These are phyloP conservation scores for Cucumis hystrix DNA, from an alignment of 306 rosid genomes.

Conservation along the genomic window DNA sequence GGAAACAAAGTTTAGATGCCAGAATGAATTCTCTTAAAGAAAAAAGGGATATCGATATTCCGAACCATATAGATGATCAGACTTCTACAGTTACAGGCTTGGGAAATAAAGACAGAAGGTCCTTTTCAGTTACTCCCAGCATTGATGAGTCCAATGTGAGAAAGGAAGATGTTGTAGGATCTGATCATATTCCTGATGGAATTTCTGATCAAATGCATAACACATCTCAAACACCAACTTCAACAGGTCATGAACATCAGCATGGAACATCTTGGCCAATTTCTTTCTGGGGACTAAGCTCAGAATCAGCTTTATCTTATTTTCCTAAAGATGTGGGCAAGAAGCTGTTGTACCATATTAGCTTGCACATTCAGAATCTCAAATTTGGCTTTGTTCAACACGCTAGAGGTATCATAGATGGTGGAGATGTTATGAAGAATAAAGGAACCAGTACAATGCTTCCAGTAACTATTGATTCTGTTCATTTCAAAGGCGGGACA, in stretches of 20 bases:
- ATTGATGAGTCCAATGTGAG: constrained; percentile 14
- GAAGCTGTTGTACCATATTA: constrained; percentile 24
- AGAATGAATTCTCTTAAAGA: constrained; percentile 13
- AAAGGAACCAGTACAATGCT: constrained; percentile 36
- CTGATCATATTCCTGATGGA: constrained; percentile 15
- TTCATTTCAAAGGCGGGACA: constrained; percentile 68
- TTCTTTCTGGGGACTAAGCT: constrained; percentile 25
- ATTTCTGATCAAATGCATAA: constrained; percentile 17
- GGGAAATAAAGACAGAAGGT: constrained; percentile 15
- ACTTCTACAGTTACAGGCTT: constrained; percentile 4
- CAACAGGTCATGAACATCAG: constrained; percentile 16
- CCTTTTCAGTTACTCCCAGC: constrained; percentile 16
- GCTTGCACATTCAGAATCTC: constrained; percentile 34
- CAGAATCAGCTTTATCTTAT: constrained; percentile 29
- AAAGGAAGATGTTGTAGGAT: constrained; percentile 22
- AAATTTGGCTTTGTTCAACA: constrained; percentile 28
- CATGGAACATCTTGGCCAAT: constrained; percentile 18
- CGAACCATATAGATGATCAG: constrained; percentile 12
- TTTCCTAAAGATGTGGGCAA: constrained; percentile 31
- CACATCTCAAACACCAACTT: constrained; percentile 23
- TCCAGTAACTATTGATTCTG: constrained; percentile 75
- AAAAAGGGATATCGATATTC: constrained; percentile 17
- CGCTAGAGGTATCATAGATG: constrained; percentile 36
- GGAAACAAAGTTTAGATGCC: constrained; percentile 11
- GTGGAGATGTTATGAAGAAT: constrained; percentile 26